A percentile compares a stretch with the other conserved stretches of the same genome.
Evolutionary conservation across 1,284 basidiomycete species (phyloP).

Genomic region (Sanguinoderma infundibulare): DNA sequence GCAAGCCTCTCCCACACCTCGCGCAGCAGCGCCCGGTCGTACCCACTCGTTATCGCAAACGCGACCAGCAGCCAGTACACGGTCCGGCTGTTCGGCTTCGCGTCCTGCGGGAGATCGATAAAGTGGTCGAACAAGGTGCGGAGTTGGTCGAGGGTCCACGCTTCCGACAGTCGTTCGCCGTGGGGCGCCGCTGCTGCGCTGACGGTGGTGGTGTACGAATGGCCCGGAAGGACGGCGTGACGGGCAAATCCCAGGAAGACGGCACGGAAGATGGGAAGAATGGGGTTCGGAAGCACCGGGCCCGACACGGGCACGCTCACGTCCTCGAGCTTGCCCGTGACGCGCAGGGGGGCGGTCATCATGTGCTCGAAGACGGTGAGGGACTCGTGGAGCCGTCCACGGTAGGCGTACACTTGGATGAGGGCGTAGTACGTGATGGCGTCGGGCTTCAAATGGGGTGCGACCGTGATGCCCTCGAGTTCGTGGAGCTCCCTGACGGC

Average conservation of each 20-base stretch:
- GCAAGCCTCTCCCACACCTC: conserved; percentile 60
- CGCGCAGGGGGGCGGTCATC: conserved; percentile 52
- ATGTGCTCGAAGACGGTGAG: conserved; percentile 74
- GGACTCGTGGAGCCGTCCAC: conserved; percentile 65
- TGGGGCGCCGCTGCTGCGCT: background rate
- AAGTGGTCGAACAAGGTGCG: conserved; percentile 61
- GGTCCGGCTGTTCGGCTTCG: conserved; percentile 47
- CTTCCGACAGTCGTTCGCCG: conserved; percentile 1
- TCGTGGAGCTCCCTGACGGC: conserved; percentile 39
- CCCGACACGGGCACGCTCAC: conserved; percentile 1
- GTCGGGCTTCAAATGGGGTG: conserved; percentile 55
- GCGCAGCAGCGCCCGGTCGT: conserved; percentile 51
- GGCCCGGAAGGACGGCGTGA: conserved; percentile 41
- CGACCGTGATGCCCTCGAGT: conserved; percentile 51
- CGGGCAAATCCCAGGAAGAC: conserved; percentile 80
- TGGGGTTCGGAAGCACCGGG: conserved; percentile 17
- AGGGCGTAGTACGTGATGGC: conserved; percentile 70
- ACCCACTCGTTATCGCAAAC: conserved; percentile 58
- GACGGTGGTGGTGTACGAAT: background rate
- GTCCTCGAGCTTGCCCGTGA: conserved; percentile 16
- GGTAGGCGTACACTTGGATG: conserved; percentile 70
- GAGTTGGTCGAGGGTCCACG: conserved; percentile 64
- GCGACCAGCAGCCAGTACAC: conserved; percentile 71
- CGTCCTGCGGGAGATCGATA: conserved; percentile 49
- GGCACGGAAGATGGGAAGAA: conserved; percentile 59